These are phyloP conservation scores for Cladosporium oxysporum DNA, from an alignment of 2,329 filamentous ascomycete species.

Conservation along the genomic window DNA sequence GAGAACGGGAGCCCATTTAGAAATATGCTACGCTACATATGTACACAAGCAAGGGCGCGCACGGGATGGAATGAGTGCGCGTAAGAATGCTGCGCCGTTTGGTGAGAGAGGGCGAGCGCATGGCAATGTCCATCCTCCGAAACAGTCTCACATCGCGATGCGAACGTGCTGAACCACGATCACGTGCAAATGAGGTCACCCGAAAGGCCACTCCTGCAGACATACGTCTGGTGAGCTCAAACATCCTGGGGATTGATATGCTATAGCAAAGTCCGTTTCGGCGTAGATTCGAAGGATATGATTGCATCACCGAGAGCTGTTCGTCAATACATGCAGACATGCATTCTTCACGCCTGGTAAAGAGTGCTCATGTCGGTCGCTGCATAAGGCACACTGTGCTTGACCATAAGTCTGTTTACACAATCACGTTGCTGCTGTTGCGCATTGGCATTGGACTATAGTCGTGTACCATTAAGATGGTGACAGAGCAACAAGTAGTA, in stretches of 20 bases:
- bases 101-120: neutral
- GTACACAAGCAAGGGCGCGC: slow-evolving; percentile 14
- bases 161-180: neutral
- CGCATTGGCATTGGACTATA: neutral
- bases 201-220: neutral
- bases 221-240: too few species aligned
- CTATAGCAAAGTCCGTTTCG: neutral
- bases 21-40: neutral
- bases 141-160: slow-evolving; percentile 1
- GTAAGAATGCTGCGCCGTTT: slow-evolving; percentile 10
- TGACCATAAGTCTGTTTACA: neutral
- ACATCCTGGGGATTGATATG: neutral
- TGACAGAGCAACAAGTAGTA: too few species aligned
- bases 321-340: neutral
- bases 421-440: neutral
- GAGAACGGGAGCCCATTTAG: neutral
- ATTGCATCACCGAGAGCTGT: neutral
- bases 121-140: neutral
- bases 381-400: neutral
- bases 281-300: neutral
- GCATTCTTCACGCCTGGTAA: neutral
- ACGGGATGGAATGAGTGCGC: slow-evolving; percentile 4
- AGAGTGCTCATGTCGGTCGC: neutral
- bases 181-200: neutral
- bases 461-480: too few species aligned